A percentile compares a stretch with the other conserved stretches of the same genome.
Evolutionary conservation across 371 early-diverging fungal genomes (phyloP).

Genomic region (Batrachochytrium dendrobatidis): DNA sequence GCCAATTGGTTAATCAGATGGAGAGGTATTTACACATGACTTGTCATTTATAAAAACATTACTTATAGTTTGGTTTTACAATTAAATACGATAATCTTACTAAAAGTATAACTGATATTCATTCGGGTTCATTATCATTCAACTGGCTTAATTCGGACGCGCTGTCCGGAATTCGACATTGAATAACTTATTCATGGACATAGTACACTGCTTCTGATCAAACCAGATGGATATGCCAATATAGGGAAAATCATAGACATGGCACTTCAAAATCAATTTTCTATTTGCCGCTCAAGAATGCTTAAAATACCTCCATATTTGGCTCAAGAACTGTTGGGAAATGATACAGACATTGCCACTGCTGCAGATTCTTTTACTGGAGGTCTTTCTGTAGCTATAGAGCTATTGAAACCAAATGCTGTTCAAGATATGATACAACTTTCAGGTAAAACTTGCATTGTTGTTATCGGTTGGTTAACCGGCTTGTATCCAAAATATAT

Average conservation of each 20-base stretch:
- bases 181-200: background rate
- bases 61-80: no score
- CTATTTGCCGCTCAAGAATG: conserved; percentile 28
- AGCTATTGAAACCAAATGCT: conserved; percentile 28
- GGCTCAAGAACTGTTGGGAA: conserved; percentile 12
- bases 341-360: background rate
- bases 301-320: conserved; percentile 6
- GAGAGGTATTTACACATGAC: conserved; percentile 26
- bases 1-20: conserved; percentile 22
- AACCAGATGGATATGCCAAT: conserved; percentile 21
- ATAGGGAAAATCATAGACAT: conserved; percentile 30
- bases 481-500: no score
- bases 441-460: conserved; percentile 13
- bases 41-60: no score
- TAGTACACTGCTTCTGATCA: conserved; percentile 34
- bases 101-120: background rate
- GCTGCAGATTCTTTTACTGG: conserved; percentile 7
- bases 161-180: no score
- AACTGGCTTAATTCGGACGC: background rate
- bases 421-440: conserved; percentile 6
- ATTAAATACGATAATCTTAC: no score
- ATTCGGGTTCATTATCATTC: background rate
- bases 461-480: no score
- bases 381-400: conserved; percentile 16
- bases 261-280: conserved; percentile 21